Conservation (phyloP, 2,329 filamentous ascomycete genomes). For the Phaeosphaeria sp. region DNA sequence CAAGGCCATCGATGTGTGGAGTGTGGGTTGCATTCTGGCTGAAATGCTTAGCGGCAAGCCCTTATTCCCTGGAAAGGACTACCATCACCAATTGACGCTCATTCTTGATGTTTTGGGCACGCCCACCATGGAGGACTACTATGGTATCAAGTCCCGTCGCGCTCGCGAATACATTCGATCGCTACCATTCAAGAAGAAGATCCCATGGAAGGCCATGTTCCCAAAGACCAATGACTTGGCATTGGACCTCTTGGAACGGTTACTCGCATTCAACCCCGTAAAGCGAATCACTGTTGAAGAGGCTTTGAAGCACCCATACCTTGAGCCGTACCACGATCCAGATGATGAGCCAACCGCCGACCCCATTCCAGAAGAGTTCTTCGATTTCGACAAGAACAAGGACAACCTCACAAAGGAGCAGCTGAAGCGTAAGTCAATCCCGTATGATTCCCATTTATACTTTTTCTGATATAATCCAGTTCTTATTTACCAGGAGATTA, state of each 20-base stretch:
- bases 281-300: constrained; percentile 99
- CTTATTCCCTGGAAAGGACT: constrained; percentile 97
- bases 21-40: constrained; percentile 94
- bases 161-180: constrained; percentile 98
- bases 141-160: constrained; percentile 97
- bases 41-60: constrained; percentile 99
- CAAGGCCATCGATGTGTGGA: constrained; percentile 99
- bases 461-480: constrained; percentile 49
- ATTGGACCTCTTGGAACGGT: constrained; percentile 90
- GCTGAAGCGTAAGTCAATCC: constrained; percentile 74
- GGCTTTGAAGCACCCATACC: constrained; percentile 94
- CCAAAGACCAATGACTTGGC: constrained; percentile 99
- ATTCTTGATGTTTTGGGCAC: constrained; percentile 97
- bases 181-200: constrained; percentile 99
- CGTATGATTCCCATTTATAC: not conserved
- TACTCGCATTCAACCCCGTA: constrained; percentile 96
- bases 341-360: constrained; percentile 97
- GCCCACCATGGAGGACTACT: constrained; percentile 99
- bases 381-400: constrained; percentile 99
- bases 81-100: constrained; percentile 96
- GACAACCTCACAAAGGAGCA: constrained; percentile 98
- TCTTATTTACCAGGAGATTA: constrained; percentile 98
- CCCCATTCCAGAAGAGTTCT: constrained; percentile 98
- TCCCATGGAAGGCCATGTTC: constrained; percentile 95
- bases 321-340: constrained; percentile 98